Conservation (phyloP, 2,329 filamentous ascomycete genomes). For the Akanthomyces lecanii region DNA sequence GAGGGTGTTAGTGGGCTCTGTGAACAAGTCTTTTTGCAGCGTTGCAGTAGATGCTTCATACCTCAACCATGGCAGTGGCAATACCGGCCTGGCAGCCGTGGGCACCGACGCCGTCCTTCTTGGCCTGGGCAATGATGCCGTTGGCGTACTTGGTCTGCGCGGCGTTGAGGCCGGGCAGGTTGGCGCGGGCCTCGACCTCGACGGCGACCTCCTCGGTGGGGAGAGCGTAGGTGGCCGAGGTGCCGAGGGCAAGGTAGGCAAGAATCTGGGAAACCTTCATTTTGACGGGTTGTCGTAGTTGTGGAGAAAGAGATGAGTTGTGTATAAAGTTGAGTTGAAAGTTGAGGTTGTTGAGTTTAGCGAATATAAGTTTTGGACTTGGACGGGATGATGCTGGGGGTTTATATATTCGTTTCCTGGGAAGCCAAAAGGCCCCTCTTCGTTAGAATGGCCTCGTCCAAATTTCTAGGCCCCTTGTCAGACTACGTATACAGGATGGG, state of each 20-base stretch:
- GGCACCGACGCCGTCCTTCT: slow-evolving; percentile 18
- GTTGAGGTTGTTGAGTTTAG: not conserved
- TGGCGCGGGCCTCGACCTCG: slow-evolving; percentile 14
- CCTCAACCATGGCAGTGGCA: slow-evolving; percentile 23
- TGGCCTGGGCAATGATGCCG: slow-evolving; percentile 22
- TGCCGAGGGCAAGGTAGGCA: slow-evolving; percentile 12
- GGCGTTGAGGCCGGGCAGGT: slow-evolving; percentile 21
- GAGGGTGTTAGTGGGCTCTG: not conserved
- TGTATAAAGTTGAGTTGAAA: not conserved
- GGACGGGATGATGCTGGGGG: not conserved
- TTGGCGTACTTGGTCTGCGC: slow-evolving; percentile 21
- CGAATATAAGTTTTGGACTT: not conserved
- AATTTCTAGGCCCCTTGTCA: not conserved
- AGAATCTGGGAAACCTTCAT: slow-evolving; percentile 13
- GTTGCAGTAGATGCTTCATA: not conserved
- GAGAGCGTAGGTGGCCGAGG: slow-evolving; percentile 15
- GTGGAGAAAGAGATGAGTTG: not conserved
- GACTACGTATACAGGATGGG: not conserved
- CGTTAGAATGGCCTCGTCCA: not conserved
- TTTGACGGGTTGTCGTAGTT: not conserved
- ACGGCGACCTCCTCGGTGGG: slow-evolving; percentile 7
- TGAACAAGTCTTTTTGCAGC: too few relatives aligned
- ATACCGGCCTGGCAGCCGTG: slow-evolving; percentile 23
- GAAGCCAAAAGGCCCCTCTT: not conserved
- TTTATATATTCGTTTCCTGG: slow-evolving; percentile 2